Conservation (phyloP, 2,329 filamentous ascomycete genomes). For the Fusarium chaquense region DNA sequence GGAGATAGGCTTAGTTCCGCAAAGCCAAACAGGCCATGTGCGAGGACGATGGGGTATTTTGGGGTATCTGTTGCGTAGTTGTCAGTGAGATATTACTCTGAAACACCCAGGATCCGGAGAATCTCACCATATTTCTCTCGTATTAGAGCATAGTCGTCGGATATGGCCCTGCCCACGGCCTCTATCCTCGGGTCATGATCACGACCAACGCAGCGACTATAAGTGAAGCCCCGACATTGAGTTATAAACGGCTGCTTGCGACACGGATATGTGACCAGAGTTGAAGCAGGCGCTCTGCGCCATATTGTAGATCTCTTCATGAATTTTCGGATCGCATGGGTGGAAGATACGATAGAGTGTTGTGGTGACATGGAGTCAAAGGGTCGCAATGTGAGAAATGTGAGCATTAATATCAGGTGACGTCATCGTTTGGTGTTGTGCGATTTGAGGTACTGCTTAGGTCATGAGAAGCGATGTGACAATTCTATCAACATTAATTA, state of each 20-base stretch:
- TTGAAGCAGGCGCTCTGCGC: slow-evolving; percentile 25
- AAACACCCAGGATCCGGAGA: too few species aligned
- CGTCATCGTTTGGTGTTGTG: slow-evolving; percentile 33
- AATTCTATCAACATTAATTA: not conserved
- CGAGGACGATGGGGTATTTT: slow-evolving; percentile 72
- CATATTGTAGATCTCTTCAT: slow-evolving; percentile 39
- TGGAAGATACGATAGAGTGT: not conserved
- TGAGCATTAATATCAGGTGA: slow-evolving; percentile 23
- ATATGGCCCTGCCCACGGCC: slow-evolving; percentile 57
- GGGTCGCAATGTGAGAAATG: slow-evolving; percentile 1
- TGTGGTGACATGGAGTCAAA: slow-evolving; percentile 5
- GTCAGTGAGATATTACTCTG: not conserved
- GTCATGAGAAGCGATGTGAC: not conserved
- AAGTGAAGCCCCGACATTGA: slow-evolving; percentile 29
- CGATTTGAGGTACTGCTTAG: not conserved
- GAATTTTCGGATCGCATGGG: slow-evolving; percentile 30
- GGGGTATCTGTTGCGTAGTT: slow-evolving; percentile 60
- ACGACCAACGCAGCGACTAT: slow-evolving; percentile 18
- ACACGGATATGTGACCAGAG: not conserved
- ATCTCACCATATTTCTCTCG: slow-evolving; percentile 59
- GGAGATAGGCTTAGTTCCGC: slow-evolving; percentile 66
- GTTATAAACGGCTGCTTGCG: slow-evolving; percentile 15
- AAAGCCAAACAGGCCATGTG: slow-evolving; percentile 74
- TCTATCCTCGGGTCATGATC: slow-evolving; percentile 56
- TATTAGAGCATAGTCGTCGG: slow-evolving; percentile 61